These are phyloP conservation scores for Euphorbia peplus DNA, from an alignment of 345 rosid species.

Conservation along the genomic window DNA sequence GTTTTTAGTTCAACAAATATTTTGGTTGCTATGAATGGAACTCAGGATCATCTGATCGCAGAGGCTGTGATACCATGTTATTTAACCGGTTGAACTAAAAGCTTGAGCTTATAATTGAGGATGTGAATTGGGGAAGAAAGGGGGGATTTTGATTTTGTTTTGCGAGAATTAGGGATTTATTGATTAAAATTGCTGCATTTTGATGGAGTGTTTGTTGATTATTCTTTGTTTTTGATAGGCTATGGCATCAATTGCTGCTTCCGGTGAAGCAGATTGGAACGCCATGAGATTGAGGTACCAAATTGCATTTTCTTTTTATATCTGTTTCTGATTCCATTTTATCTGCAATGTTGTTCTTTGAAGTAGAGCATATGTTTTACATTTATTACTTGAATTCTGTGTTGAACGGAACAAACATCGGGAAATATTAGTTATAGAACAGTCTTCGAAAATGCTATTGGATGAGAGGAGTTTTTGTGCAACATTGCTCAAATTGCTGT, in stretches of 20 bases:
- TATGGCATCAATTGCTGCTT: constrained; percentile 92
- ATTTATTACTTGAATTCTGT: neutral
- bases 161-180: neutral
- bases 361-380: neutral
- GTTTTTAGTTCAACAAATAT: too few relatives aligned
- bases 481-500: too few relatives aligned
- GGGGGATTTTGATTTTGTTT: neutral
- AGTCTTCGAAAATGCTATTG: too few relatives aligned
- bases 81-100: too few relatives aligned
- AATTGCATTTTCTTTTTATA: neutral
- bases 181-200: neutral
- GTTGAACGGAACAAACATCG: too few relatives aligned
- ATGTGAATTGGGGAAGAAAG: neutral
- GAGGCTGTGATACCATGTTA: too few relatives aligned
- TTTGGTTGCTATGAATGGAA: too few relatives aligned
- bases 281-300: constrained; percentile 81
- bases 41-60: too few relatives aligned
- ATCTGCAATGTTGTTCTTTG: neutral
- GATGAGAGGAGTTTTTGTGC: too few relatives aligned
- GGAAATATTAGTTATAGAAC: too few relatives aligned
- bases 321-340: neutral
- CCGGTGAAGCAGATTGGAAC: constrained; percentile 75
- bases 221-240: constrained; percentile 45
- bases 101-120: neutral
- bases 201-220: neutral